Evolutionary conservation across 106 monocot genomes (phyloP).

Genomic region (Phalaenopsis equestris): DNA sequence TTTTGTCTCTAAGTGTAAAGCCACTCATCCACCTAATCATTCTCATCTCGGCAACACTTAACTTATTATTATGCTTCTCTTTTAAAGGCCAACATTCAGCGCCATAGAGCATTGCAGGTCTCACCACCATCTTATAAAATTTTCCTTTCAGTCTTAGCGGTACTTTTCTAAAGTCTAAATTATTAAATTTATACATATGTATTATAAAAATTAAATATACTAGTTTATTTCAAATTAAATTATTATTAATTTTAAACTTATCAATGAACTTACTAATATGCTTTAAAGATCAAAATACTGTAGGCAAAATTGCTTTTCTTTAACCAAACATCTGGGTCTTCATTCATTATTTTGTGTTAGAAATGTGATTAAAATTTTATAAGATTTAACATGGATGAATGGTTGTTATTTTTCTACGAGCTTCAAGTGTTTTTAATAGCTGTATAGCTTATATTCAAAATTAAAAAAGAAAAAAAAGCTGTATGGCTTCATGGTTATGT

Average conservation of each 20-base stretch:
- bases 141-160: too few relatives aligned
- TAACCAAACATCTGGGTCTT: neutral
- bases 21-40: too few relatives aligned
- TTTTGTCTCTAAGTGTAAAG: too few relatives aligned
- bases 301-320: neutral
- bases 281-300: neutral
- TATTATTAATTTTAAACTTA: neutral
- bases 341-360: neutral
- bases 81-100: too few relatives aligned
- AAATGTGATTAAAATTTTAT: neutral
- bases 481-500: neutral
- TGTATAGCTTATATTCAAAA: too few relatives aligned
- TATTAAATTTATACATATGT: neutral
- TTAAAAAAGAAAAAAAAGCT: too few relatives aligned
- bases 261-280: neutral
- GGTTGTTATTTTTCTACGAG: neutral
- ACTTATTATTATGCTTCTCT: too few relatives aligned
- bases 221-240: too few relatives aligned
- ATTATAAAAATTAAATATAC: too few relatives aligned
- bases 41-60: too few relatives aligned
- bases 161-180: neutral
- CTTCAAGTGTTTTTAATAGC: neutral
- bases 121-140: too few relatives aligned
- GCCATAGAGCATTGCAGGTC: too few relatives aligned
- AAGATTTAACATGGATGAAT: neutral